Evolutionary conservation across 179 eudicot species (phyloP).

Genomic region (Silene noctiflora): DNA sequence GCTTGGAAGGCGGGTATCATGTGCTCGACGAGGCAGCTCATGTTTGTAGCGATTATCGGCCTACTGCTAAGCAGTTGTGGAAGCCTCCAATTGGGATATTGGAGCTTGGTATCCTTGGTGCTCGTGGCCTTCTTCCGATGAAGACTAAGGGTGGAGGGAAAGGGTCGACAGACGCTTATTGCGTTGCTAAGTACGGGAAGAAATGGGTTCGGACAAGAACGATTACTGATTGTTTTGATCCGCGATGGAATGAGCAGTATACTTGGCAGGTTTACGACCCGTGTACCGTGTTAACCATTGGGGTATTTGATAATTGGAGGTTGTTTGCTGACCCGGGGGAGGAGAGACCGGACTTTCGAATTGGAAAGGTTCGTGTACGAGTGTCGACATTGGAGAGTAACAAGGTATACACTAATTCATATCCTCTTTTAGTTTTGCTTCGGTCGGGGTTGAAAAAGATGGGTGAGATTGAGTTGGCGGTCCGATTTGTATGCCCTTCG

Average conservation of each 20-base stretch:
- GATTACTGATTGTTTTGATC: slow-evolving; percentile 58
- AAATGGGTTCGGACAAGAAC: slow-evolving; percentile 96
- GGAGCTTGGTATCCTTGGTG: slow-evolving; percentile 76
- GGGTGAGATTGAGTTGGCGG: slow-evolving; percentile 78
- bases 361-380: slow-evolving; percentile 81
- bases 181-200: slow-evolving; percentile 86
- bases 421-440: slow-evolving; percentile 70
- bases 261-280: slow-evolving; percentile 92
- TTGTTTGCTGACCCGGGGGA: slow-evolving; percentile 27
- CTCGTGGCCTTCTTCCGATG: slow-evolving; percentile 59
- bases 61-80: slow-evolving; percentile 65
- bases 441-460: slow-evolving; percentile 66
- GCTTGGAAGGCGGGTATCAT: slow-evolving; percentile 77
- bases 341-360: slow-evolving; percentile 19
- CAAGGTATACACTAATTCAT: slow-evolving; percentile 66
- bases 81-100: slow-evolving; percentile 68
- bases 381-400: slow-evolving; percentile 76
- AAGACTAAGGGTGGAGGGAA: slow-evolving; percentile 33
- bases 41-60: slow-evolving; percentile 89
- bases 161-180: slow-evolving; percentile 74
- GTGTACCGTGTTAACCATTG: slow-evolving; percentile 81
- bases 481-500: slow-evolving; percentile 78
- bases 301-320: slow-evolving; percentile 82
- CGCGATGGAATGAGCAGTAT: slow-evolving; percentile 86
- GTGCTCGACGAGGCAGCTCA: slow-evolving; percentile 86